These are phyloP conservation scores for slime mould (Dictyostelium discoideum) DNA, from an alignment of 78 protist species.

Conservation along the genomic window DNA sequence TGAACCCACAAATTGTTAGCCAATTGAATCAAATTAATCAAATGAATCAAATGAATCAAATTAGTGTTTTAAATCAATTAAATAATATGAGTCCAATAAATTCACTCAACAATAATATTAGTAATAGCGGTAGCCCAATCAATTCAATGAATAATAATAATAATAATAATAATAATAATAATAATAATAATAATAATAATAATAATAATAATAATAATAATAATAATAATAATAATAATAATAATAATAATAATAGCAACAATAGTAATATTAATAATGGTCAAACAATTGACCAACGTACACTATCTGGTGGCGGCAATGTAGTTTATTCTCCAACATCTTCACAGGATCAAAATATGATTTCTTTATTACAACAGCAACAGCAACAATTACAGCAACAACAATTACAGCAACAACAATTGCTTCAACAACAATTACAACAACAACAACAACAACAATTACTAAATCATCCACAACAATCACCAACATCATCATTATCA, in stretches of 20 bases:
- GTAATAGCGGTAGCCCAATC: no score
- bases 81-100: slow-evolving; percentile 11
- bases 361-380: not conserved
- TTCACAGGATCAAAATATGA: not conserved
- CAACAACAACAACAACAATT: not conserved
- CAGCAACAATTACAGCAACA: not conserved
- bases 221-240: not conserved
- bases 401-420: not conserved
- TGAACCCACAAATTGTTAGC: not conserved
- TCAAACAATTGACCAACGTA: not conserved
- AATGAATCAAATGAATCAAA: slow-evolving; percentile 23
- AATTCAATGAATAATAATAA: not conserved
- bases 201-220: not conserved
- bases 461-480: not conserved
- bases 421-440: not conserved
- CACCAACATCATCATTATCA: slow-evolving; percentile 51
- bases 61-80: slow-evolving; percentile 19
- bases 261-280: not conserved
- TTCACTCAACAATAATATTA: not conserved
- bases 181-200: not conserved
- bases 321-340: not conserved
- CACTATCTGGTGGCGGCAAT: not conserved
- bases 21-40: slow-evolving; percentile 32
- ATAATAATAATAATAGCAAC: not conserved
- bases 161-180: not conserved